A percentile compares a stretch with the other conserved stretches of the same genome.
phyloP scores from a whole-genome alignment of 805 yeast genomes.

The Schwanniomyces vanrijiae region DNA sequence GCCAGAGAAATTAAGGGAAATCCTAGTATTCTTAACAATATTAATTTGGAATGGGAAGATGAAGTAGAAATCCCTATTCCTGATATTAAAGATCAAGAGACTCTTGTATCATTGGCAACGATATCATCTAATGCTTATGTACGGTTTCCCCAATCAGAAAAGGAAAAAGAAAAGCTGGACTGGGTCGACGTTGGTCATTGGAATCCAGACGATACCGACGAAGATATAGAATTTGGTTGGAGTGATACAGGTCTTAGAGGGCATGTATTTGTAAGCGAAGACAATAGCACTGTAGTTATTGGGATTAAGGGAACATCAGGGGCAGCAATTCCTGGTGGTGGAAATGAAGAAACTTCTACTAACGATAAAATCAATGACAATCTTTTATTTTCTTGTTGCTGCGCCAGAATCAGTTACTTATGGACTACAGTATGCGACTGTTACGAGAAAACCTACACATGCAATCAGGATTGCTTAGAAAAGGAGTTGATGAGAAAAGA shows the following conservation, averaged over 20 bases:
- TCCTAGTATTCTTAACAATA: constrained; percentile 32
- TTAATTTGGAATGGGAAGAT: constrained; percentile 64
- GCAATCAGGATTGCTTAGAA: constrained; percentile 86
- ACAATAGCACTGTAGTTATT: constrained; percentile 63
- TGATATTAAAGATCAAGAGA: constrained; percentile 69
- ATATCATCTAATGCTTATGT: constrained; percentile 94
- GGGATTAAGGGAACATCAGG: constrained; percentile 93
- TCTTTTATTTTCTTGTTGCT: constrained; percentile 88
- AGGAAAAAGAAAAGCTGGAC: constrained; percentile 56
- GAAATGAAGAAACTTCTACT: constrained; percentile 64
- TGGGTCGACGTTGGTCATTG: constrained; percentile 76
- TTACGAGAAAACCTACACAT: constrained; percentile 76
- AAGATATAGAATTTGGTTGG: constrained; percentile 82
- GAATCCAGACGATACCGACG: constrained; percentile 54
- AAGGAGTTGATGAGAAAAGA: constrained; percentile 70
- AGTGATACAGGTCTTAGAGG: constrained; percentile 82
- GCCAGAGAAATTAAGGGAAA: constrained; percentile 46
- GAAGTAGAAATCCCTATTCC: constrained; percentile 59
- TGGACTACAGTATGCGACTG: constrained; percentile 98
- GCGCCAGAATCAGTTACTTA: constrained; percentile 85
- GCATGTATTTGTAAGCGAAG: constrained; percentile 72
- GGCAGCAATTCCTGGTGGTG: constrained; percentile 54
- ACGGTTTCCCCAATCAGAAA: constrained; percentile 57
- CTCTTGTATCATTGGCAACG: constrained; percentile 72
- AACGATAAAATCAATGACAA: constrained; percentile 88